A percentile compares a stretch with the other conserved stretches of the same genome.
Conservation (phyloP, 1,139 yeast species). For the Sugiyamaella castrensis region DNA sequence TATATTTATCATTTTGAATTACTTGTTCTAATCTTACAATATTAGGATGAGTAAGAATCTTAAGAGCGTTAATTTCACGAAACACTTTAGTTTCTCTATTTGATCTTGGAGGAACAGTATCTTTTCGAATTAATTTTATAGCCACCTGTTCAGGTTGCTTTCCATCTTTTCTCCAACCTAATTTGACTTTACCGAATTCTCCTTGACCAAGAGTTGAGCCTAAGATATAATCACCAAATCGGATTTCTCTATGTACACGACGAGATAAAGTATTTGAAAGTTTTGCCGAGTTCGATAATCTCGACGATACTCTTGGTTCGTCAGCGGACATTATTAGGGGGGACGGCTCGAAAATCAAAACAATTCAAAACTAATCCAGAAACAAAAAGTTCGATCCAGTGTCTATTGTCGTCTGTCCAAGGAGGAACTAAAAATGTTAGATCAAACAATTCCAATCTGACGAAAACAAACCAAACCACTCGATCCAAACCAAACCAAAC, state of each 20-base stretch:
- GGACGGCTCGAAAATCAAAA: too few species aligned
- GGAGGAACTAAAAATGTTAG: too few species aligned
- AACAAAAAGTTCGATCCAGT: too few species aligned
- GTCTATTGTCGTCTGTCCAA: too few species aligned
- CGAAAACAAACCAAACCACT: too few species aligned
- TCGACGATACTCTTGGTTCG: constrained; percentile 30
- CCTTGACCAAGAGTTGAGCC: constrained; percentile 98
- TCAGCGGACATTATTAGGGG: too few species aligned
- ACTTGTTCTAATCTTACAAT: constrained; percentile 90
- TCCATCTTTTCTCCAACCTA: constrained; percentile 93
- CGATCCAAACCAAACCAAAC: too few species aligned
- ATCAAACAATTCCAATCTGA: too few species aligned
- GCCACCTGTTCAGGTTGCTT: constrained; percentile 73
- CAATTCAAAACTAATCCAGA: too few species aligned
- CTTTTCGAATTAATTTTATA: constrained; percentile 84
- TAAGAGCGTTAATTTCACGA: constrained; percentile 88
- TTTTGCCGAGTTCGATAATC: constrained; percentile 29
- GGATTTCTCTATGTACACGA: constrained; percentile 36
- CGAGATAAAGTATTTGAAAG: constrained; percentile 28
- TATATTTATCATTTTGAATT: constrained; percentile 87
- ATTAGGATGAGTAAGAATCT: constrained; percentile 85
- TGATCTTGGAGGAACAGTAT: constrained; percentile 75
- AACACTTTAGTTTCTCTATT: constrained; percentile 86
- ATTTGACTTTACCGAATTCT: constrained; percentile 93
- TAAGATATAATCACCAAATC: constrained; percentile 82